A percentile compares a stretch with the other conserved stretches of the same genome.
phyloP scores from a whole-genome alignment of 1,139 yeast species.

The Ashbya aceris region DNA sequence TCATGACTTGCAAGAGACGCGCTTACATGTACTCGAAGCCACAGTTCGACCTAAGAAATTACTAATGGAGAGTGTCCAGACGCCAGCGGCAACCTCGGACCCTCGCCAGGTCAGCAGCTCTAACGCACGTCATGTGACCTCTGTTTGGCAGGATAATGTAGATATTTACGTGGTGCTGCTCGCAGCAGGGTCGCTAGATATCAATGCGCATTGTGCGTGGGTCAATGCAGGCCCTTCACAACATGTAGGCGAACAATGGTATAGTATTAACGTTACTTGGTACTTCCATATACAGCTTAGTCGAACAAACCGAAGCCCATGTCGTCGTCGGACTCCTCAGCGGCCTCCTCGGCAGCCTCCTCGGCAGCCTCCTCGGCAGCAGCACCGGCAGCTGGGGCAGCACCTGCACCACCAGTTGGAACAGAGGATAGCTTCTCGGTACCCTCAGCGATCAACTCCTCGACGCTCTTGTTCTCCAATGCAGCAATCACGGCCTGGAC shows the following conservation, averaged over 20 bases:
- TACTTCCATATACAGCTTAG: constrained; percentile 33
- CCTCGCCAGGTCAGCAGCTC: too few relatives aligned
- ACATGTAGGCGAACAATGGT: neutral
- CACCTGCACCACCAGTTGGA: constrained; percentile 79
- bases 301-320: constrained; percentile 91
- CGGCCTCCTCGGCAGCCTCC: constrained; percentile 53
- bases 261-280: neutral
- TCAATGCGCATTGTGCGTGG: too few relatives aligned
- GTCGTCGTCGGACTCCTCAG: constrained; percentile 50
- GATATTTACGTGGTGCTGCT: too few relatives aligned
- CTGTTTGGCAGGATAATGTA: too few relatives aligned
- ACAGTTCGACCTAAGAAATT: too few relatives aligned
- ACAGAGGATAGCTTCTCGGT: constrained; percentile 73
- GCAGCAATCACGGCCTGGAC: constrained; percentile 56
- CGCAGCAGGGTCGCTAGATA: too few relatives aligned
- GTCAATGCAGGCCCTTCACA: too few relatives aligned
- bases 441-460: constrained; percentile 73
- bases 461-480: constrained; percentile 68
- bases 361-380: constrained; percentile 50
- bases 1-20: too few relatives aligned
- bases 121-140: too few relatives aligned
- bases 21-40: too few relatives aligned
- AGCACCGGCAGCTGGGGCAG: constrained; percentile 47
- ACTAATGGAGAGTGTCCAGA: too few relatives aligned
- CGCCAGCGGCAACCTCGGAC: too few relatives aligned